Base-by-base conservation (phyloP, 2,329 filamentous ascomycete genomes). In the Biscogniauxia mediterranea region DNA sequence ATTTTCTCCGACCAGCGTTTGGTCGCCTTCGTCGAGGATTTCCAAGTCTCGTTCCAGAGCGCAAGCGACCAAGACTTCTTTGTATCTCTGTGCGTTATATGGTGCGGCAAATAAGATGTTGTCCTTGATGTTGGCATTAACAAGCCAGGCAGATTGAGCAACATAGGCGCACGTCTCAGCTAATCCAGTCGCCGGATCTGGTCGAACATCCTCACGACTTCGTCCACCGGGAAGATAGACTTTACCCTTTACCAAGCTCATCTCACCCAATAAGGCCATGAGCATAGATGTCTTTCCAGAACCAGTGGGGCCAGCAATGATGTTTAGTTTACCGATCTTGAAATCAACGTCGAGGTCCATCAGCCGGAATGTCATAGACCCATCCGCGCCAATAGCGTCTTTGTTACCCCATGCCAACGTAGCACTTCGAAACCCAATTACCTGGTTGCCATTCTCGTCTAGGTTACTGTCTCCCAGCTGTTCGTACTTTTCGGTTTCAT, bases 121-220 rank as follows among this genome's bases (percentile, higher is more conserved):
- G 65, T 97, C 92, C 74, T 91, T 93, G 76, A 99, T 96, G 20
- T 90, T 96, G 52, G 90, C 94, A 70, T 99, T 99, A 61, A 98
- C 91, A 32, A 99, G 83, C 95, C 95, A 99, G 8, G 95, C 92
- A 75, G 96, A 91, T 75, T 99, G 95, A 19, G 95, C 94, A 74
- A 96, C 97, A 74, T 98, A 99, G 17, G 95, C 95, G 62, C 97
- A 89, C 62, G 91, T 96, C 73, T 99, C 93, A 5, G 91, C 92
- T 49, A 98, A 83, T 1, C 90, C 90, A 23, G 94, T 97, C 61
- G 90, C 88, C 1, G 92, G 89, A 73, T 98, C 89, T 6, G 88
- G 83, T 15, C 83, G 89, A 28, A 97, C 84, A 62, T 97, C 92
- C 73, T 97, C 92, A 67, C 95, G 89, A 72, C 91, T 93, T 63